Conservation (phyloP, 2,329 filamentous ascomycete species). For the Trichoderma arundinaceum region DNA sequence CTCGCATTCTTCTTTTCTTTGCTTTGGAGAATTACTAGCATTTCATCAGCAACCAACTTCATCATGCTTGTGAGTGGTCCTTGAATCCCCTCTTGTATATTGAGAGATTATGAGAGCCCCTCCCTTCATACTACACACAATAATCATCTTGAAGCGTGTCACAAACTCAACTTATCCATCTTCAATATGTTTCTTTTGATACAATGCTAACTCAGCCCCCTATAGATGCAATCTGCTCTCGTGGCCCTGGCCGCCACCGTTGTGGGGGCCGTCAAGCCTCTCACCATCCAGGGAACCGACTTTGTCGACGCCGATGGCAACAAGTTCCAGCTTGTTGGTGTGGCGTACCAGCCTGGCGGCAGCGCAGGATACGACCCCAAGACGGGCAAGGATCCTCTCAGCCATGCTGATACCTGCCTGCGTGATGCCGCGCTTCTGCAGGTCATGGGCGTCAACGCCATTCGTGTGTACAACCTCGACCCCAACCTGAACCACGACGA, state of each 20-base stretch:
- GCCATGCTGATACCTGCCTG: conserved; percentile 61
- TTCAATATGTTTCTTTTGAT: background rate
- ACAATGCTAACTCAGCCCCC: background rate
- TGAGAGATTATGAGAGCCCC: background rate
- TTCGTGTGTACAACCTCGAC: conserved; percentile 73
- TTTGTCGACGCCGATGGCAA: conserved; percentile 65
- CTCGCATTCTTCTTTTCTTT: conserved; percentile 1
- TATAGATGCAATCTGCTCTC: conserved; percentile 52
- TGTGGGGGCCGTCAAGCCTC: conserved; percentile 61
- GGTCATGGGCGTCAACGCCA: conserved; percentile 67
- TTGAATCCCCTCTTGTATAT: background rate
- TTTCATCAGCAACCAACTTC: conserved; percentile 13
- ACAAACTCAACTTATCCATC: background rate
- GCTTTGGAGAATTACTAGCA: conserved; percentile 16
- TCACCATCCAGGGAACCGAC: conserved; percentile 62
- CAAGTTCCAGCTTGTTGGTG: conserved; percentile 69
- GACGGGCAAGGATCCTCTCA: conserved; percentile 63
- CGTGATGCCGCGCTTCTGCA: conserved; percentile 71
- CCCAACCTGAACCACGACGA: conserved; percentile 69
- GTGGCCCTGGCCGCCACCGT: conserved; percentile 59
- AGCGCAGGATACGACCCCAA: conserved; percentile 64
- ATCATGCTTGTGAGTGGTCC: conserved; percentile 31
- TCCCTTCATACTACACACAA: no score
- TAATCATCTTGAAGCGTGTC: no score
- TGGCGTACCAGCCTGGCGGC: conserved; percentile 73